Base-by-base conservation (phyloP, 495 filamentous ascomycete genomes). In the Astrothelium subdiscretum region DNA sequence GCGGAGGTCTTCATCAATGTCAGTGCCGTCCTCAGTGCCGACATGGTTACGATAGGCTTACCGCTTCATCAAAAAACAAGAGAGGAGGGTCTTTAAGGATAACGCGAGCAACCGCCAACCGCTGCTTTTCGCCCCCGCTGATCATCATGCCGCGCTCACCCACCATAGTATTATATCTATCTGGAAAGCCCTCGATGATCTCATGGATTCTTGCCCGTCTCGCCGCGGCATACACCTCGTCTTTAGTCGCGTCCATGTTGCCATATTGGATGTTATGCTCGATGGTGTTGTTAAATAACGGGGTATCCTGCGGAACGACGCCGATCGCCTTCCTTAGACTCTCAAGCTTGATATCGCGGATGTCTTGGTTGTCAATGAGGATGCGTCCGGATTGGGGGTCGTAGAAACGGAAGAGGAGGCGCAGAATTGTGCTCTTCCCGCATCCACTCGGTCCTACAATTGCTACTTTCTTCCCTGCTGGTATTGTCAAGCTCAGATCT, bases 121-220 rank as follows among this genome's bases (percentile, higher is more conserved):
- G 83, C 71, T 98, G 94, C 74, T 97, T 97, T 76, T 98, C 94
- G 32, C 94, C 94, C 32, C 68, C 94, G 2, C 88, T 92, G 20
- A 97, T 97, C 94, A 97, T 97, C 87, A 97, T 88, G 1, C 94
- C 94, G 27, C 95, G 80, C 78, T 98, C 94, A 20, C 94, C 94
- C 12, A 98, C 94, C 69, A 88, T 91, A 1, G 94, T 98, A 20
- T 87, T 73, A 69, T 98, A 98, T 3, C 91, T 90, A 18, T 92
- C 86, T 1, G 91, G 91, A 66, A 92, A 84, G 32, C 74, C 74
- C 59, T 82, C 77, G 59, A 98, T 85, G 54, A 87, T 89, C 24
- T 95, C 85, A 72, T 96, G 85, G 54, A 97, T 90, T 59, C 85
- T 83, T 5, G 94, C 95, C 61, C 88, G 79, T 66, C 86, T 84